A percentile compares a stretch with the other conserved stretches of the same genome.
phyloP scores from a whole-genome alignment of 2,329 filamentous ascomycete genomes.

The Chaetomium olivaceum region DNA sequence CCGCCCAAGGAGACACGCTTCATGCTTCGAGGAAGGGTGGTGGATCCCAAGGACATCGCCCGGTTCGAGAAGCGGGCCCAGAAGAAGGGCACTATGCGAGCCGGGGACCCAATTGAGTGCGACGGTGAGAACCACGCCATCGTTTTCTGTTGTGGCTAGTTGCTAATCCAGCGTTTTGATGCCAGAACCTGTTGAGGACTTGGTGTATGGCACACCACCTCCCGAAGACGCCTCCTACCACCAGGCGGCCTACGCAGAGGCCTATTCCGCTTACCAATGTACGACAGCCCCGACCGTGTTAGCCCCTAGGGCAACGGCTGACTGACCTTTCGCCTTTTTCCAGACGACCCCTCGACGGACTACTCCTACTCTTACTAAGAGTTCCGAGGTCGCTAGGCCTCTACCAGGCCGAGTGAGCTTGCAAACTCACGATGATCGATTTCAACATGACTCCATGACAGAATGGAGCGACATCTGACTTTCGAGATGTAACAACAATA shows the following conservation, averaged over 20 bases:
- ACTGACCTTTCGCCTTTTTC: neutral
- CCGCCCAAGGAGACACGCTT: conserved; percentile 35
- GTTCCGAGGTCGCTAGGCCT: too few relatives aligned
- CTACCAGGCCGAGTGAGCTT: neutral
- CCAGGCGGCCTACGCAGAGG: conserved; percentile 16
- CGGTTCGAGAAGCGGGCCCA: conserved; percentile 35
- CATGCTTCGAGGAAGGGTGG: conserved; percentile 34
- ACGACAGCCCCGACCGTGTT: neutral
- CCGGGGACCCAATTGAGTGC: conserved; percentile 23
- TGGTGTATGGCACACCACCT: conserved; percentile 29
- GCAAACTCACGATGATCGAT: neutral
- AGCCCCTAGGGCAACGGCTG: neutral
- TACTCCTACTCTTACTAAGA: conserved; percentile 17
- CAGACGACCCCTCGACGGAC: conserved; percentile 17
- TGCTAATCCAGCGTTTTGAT: neutral
- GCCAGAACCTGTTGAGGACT: conserved; percentile 28
- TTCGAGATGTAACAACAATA: conserved; percentile 15
- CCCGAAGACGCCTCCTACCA: conserved; percentile 19
- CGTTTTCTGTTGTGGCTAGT: neutral
- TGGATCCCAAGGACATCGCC: conserved; percentile 36
- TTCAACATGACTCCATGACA: neutral
- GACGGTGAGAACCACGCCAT: conserved; percentile 17
- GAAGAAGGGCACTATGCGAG: conserved; percentile 33
- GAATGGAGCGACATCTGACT: neutral
- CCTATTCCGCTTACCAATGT: conserved; percentile 19